Evolutionary conservation across 768 basidiomycete species (phyloP), one percentile per base, ranked within the genome.

Genomic region (Rhodotorula taiwanensis): DNA sequence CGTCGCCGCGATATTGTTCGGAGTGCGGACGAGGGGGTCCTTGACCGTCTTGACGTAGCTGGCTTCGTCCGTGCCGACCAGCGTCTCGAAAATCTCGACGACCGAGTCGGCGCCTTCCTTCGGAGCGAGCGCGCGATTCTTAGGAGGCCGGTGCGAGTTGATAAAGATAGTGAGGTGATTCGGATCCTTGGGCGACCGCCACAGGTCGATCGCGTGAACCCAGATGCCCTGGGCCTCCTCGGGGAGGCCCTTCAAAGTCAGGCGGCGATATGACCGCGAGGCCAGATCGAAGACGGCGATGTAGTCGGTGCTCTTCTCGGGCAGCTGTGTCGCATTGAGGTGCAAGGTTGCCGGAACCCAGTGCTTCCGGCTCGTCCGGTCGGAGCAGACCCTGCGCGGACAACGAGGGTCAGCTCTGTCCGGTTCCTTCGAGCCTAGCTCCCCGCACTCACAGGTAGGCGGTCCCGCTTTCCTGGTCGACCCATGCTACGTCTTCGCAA

Each of bases 1-100:
- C 5, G 81, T 80, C 33, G 86, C 86, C n/a, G 83, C 81, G 20
- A 88, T 57, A 71, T 87, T 87, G 71, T 88, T 88, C 3, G 87
- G 87, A 8, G 85, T 82, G 16, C 80, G 44, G 28, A 88, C 79
- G 16, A 81, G 73, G 11, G 80, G 77, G 72, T 84, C 79, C 41
- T 79, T 75, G n/a, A 87, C 76, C 6, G 87, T 87, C 60, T 73
- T 77, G 28, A 87, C 72, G 70, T 86, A 82, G 10, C 74, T 77
- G 53, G 87, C 69, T 5, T 15, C 16, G 58, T 79, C 76, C n/a
- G n/a, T n/a, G 20, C 81, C 81, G 4, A 81, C 63, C 0, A 65
- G 74, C 1, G 82, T 83, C 67, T 79, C 80, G 73, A 88, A 88
- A 23, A 89, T 78, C 72, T 89, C 87, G 25, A 89, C 76, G 54